Base-by-base conservation (phyloP, 148 eudicot species). In the Vaccinium myrtillus region DNA sequence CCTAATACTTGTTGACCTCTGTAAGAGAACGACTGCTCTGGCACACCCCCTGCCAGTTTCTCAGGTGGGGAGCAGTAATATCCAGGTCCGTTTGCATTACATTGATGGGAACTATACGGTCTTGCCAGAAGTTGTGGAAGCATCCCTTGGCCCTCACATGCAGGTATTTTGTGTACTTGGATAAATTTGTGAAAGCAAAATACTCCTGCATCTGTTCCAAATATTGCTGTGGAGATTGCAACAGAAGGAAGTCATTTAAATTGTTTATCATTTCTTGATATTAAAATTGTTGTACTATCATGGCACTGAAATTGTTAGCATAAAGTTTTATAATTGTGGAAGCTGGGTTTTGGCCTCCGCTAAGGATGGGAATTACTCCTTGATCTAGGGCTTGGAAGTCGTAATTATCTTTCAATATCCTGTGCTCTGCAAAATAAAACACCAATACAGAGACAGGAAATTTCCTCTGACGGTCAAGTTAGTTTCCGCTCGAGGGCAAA, bases 71-170 rank as follows among this genome's bases (percentile, higher is more conserved):
- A 91, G 94, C 78, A 85, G 88, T 87, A 95, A 91, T 86, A 94
- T 97, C 48, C 98, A 93, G 87, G 95, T 95, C 84, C 98, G 98
- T 77, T 91, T 97, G 81, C 99, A 97, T 88, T 93, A 93, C 84
- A 95, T 97, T 77, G 96, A 97, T 80, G 99, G 99, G 77, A 97
- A 94, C 86, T 97, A 95, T 83, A 97, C 98, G 0, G 99, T 97
- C 75, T 88, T 94, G 77, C 99, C 99, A 54, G 98, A 97, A 89
- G 98, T 97, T 84, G 99, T 97, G 53, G 98, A 97, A 90, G 99
- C 99, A 87, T 93, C 99, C 43, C 98, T 97, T 78, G 98, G 99
- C 78, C 99, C 99, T 76, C 99, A 97, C 88, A 97, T 95, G 99
- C 99, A 97, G 98, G 98, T 95, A 91, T 19, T 13, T 67, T 78